A percentile compares a stretch with the other conserved stretches of the same genome.
phyloP scores from a whole-genome alignment of 176 grass and related monocot species.

The Musa itinerans region DNA sequence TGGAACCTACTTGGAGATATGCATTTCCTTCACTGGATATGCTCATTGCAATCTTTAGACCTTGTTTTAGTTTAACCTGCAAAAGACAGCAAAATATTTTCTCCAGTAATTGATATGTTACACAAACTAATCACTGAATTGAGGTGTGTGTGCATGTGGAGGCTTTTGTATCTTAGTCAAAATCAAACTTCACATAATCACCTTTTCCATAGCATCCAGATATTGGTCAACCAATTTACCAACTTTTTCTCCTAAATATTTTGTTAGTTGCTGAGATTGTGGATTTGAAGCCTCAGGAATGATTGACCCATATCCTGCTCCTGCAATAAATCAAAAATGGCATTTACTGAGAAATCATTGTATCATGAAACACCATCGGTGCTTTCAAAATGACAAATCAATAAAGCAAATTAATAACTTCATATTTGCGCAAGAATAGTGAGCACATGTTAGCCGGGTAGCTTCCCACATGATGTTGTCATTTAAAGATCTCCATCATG shows the following conservation, averaged over 20 bases:
- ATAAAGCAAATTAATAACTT: no score
- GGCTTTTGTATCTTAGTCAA: background rate
- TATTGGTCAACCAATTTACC: conserved; percentile 77
- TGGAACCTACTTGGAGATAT: conserved; percentile 68
- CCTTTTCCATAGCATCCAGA: conserved; percentile 91
- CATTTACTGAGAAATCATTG: background rate
- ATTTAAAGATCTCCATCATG: no score
- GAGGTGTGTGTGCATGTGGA: background rate
- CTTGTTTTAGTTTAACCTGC: conserved; percentile 95
- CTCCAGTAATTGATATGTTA: background rate
- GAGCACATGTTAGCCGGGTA: no score
- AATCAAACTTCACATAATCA: conserved; percentile 17
- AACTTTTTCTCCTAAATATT: conserved; percentile 47
- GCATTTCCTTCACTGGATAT: conserved; percentile 90
- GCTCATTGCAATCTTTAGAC: conserved; percentile 68
- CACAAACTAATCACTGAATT: background rate
- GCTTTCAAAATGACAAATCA: no score
- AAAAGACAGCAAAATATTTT: conserved; percentile 11
- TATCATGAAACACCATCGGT: no score
- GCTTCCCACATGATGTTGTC: no score
- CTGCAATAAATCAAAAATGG: conserved; percentile 33
- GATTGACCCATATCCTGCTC: conserved; percentile 60
- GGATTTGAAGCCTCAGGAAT: conserved; percentile 58
- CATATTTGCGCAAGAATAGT: no score
- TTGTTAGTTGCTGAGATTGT: conserved; percentile 47